Percentiles rank a stretch among this genome's conserved stretches.
Evolutionary conservation across 1,284 basidiomycete genomes (phyloP).

Genomic region (Ceratobasidium sp.): DNA sequence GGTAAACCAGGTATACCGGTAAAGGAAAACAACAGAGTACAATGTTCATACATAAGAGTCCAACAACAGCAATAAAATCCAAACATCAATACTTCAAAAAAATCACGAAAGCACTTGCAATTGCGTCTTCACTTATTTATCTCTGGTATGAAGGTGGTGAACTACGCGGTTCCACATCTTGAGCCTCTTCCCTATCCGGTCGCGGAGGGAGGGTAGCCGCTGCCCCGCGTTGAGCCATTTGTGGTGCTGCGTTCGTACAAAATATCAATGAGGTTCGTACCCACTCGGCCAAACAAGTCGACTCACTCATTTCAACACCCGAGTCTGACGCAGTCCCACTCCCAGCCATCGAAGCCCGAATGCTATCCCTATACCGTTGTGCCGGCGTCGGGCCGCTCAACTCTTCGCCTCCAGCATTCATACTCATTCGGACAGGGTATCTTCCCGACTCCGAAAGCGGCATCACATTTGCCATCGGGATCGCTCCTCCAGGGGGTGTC

Average conservation of each 20-base stretch:
- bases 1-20: too few species aligned
- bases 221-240: neutral
- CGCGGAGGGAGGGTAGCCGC: neutral
- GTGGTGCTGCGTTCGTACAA: neutral
- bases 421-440: neutral
- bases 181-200: neutral
- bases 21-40: too few species aligned
- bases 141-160: neutral
- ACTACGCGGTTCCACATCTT: neutral
- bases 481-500: neutral
- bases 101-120: neutral
- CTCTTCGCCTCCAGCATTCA: neutral
- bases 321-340: constrained; percentile 12
- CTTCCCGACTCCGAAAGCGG: neutral
- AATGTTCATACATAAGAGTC: too few species aligned
- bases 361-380: constrained; percentile 28
- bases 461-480: neutral
- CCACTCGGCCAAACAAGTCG: neutral
- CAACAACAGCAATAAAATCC: too few species aligned
- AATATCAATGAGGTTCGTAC: neutral
- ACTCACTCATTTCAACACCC: constrained; percentile 19
- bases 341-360: neutral
- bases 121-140: neutral
- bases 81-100: neutral
- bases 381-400: constrained; percentile 10